These are phyloP conservation scores for Phytophthora parvispora DNA, from an alignment of 352 stramenopile species.

Conservation along the genomic window DNA sequence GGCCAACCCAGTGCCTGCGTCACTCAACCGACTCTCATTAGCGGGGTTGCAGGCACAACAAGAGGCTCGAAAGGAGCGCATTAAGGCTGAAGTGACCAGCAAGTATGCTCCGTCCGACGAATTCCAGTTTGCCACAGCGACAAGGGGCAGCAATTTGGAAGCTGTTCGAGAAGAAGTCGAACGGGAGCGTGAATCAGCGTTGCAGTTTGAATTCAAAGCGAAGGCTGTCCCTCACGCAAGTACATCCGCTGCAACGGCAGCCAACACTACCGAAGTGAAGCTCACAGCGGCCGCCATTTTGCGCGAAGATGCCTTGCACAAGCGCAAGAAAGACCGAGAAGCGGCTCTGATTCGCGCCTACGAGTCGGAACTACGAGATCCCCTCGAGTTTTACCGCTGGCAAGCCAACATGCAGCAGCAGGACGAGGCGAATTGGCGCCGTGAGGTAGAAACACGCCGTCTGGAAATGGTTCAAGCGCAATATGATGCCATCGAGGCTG, in stretches of 20 bases:
- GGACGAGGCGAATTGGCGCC: conserved; percentile 74
- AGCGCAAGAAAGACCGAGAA: conserved; percentile 94
- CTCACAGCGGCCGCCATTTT: conserved; percentile 93
- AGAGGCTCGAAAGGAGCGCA: conserved; percentile 57
- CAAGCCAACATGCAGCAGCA: conserved; percentile 87
- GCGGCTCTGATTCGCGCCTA: conserved; percentile 89
- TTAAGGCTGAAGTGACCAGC: conserved; percentile 65
- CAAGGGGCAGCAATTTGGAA: conserved; percentile 78
- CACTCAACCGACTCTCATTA: conserved; percentile 74
- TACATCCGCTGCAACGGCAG: conserved; percentile 29
- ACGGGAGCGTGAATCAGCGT: conserved; percentile 55
- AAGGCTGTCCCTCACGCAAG: conserved; percentile 66
- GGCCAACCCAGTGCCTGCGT: conserved; percentile 70
- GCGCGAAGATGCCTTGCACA: conserved; percentile 92
- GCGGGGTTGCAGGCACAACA: conserved; percentile 71
- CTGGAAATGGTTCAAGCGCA: conserved; percentile 89
- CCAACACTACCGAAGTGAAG: conserved; percentile 62
- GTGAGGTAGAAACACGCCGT: conserved; percentile 81
- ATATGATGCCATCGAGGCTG: conserved; percentile 81
- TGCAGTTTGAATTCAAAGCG: conserved; percentile 85
- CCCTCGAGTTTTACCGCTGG: conserved; percentile 94
- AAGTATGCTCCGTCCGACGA: conserved; percentile 83
- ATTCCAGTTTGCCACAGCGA: conserved; percentile 84
- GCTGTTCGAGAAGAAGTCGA: conserved; percentile 76
- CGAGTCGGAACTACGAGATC: conserved; percentile 92